phyloP scores from a whole-genome alignment of 768 basidiomycete species.

The Boletellus sp. region DNA sequence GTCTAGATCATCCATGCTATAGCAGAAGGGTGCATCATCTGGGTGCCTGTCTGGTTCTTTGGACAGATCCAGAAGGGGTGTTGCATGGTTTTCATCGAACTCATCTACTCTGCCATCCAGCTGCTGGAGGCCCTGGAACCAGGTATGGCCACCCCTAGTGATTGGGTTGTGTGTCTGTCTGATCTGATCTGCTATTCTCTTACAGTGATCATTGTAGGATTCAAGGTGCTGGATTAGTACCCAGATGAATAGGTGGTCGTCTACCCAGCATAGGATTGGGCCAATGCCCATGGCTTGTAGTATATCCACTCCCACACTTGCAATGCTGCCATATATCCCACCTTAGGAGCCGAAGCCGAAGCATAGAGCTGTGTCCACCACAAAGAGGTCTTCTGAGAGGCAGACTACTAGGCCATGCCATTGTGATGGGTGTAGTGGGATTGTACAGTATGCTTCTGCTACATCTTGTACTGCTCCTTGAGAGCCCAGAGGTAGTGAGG shows the following conservation, averaged over 20 bases:
- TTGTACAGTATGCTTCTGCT: neutral
- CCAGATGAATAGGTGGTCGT: slow-evolving; percentile 7
- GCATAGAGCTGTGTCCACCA: neutral
- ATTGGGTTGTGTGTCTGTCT: too few species aligned
- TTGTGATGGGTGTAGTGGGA: neutral
- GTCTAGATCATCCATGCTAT: neutral
- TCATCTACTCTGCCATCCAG: neutral
- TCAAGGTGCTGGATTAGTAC: too few species aligned
- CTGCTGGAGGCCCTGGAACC: neutral
- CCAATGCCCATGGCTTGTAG: neutral
- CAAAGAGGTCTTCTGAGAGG: neutral
- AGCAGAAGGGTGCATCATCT: neutral
- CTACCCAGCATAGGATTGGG: slow-evolving; percentile 1
- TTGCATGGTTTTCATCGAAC: neutral
- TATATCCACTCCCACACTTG: slow-evolving; percentile 2
- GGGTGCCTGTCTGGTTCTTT: rapidly evolving
- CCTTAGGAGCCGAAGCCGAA: neutral
- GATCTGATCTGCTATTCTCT: too few species aligned
- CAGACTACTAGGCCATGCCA: neutral
- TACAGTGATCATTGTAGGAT: too few species aligned
- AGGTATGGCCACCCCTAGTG: neutral
- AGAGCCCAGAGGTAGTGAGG: neutral
- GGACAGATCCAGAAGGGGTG: neutral
- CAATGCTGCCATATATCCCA: slow-evolving; percentile 1
- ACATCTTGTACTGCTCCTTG: neutral